Base-by-base conservation (phyloP, 805 yeast species). In the Yarrowia divulgata region DNA sequence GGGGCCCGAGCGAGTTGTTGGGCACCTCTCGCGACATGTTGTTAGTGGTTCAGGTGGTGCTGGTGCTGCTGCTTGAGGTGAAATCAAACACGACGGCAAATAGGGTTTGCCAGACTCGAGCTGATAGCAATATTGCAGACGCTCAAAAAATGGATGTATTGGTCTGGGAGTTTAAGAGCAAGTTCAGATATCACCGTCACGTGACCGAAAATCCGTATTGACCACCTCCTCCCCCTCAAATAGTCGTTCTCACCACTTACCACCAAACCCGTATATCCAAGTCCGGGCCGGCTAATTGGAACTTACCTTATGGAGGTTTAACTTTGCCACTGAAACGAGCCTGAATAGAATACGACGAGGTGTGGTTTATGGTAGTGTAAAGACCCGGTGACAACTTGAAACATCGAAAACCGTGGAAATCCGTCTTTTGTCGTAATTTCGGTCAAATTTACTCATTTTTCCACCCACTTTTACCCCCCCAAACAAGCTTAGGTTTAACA, bases 1-100 rank as follows among this genome's bases (percentile, higher is more conserved):
- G 58, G 4, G 62, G 37, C 14, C 69, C 52, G 62, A 70, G 72
- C 73, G 72, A 71, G 69, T 68, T 66, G 48, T 60, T 60, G 57
- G 68, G 69, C 29, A 69, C 66, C 42, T 55, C 60, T 58, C 52
- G 69, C 62, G 52, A 43, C 68, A 40, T 40, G 43, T 23, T 23
- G 42, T 29, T 42, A 54, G 40, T 45, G 70, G 46, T 43, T 43
- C 23, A 43, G 46, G 8, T 43, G 46, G 23, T n/a, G 23, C 48
- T 57, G 29, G 3, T 23, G 29, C 29, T 23, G 29, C 29, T 23
- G 29, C 4, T 23, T 2, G 63, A 42, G 63, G 64, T 29, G 64
- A 54, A 54, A 54, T 54, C 60, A 54, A 39, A 54, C 60, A 54
- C 60, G 45, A 39, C 60, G 60, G 14, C 23, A 34, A 18, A 37